These are phyloP conservation scores for Macrocybe gigantea DNA, from an alignment of 768 basidiomycete genomes.

Conservation along the genomic window DNA sequence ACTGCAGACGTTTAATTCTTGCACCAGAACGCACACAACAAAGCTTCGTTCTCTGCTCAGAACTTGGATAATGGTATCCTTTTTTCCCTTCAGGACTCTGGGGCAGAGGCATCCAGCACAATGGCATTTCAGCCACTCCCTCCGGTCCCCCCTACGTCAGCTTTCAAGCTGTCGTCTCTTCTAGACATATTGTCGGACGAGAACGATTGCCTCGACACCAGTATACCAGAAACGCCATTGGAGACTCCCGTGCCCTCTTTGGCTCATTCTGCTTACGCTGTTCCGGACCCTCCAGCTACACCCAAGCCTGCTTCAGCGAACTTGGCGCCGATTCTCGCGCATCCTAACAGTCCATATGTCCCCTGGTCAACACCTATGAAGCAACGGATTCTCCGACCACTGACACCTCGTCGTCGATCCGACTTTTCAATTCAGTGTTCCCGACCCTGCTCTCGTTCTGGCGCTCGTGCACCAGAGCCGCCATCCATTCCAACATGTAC, in stretches of 20 bases:
- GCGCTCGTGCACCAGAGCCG: slow-evolving; percentile 37
- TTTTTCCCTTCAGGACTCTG: no score
- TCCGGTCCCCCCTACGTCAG: slow-evolving; percentile 28
- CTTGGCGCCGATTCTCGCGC: slow-evolving; percentile 28
- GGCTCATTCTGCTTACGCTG: no score
- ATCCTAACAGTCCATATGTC: slow-evolving; percentile 52
- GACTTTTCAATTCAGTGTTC: slow-evolving; percentile 13
- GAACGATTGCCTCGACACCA: no score
- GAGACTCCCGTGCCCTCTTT: no score
- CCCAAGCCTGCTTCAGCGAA: slow-evolving; percentile 12
- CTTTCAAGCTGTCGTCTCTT: slow-evolving; percentile 33
- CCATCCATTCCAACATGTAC: slow-evolving; percentile 10
- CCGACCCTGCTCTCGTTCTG: slow-evolving; percentile 27
- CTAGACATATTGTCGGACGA: slow-evolving; percentile 13
- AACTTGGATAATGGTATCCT: no score
- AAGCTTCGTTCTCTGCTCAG: no score
- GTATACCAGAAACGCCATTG: no score
- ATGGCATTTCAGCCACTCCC: slow-evolving; percentile 14
- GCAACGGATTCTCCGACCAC: slow-evolving; percentile 35
- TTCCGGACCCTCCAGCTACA: background rate
- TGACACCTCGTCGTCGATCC: slow-evolving; percentile 28
- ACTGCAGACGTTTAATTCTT: no score
- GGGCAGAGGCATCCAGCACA: background rate
- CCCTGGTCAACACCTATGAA: slow-evolving; percentile 40
- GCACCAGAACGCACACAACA: no score